Base-by-base conservation (phyloP, 257 asterid species). In the Solanum chmielewskii region DNA sequence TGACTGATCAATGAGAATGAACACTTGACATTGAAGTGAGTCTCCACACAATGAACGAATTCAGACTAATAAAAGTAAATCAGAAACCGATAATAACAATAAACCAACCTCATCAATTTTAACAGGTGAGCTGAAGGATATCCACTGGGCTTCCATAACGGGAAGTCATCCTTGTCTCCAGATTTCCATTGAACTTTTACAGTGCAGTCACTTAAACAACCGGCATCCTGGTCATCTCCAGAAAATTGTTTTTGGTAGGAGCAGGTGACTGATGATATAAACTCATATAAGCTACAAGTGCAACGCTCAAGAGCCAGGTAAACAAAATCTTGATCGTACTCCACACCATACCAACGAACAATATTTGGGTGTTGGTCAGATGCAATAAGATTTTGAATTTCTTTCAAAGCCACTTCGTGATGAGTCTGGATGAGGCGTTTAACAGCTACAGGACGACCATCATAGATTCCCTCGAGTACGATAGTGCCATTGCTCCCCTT, bases 401-500 rank as follows among this genome's bases (percentile, higher is more conserved):
- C 98, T 88, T 95, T 94, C 84, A 91, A 90, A 56, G 98, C 98
- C 86, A 95, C 95, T 86, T 93, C 93, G 68, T 95, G 98, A 90
- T 96, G 99, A 44, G 98, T 91, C 86, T 93, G 91, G 74, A 96
- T 96, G 75, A 96, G 98, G 80, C 99, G 98, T 86, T 96, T 96
- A 74, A 95, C 95, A 69, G 99, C 99, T 86, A 96, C 99, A 0
- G 91, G 92, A 66, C 98, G 98, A 5, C 99, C 99, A 80, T 95
- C 98, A 47, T 94, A 96, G 64, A 89, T 89, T 86, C 99, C 99
- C 90, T 95, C 98, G 21, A 96, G 96, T 7, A 96, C 95, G 87
- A 96, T 88, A 3, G 99, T 96, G 35, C 99, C 99, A 78, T 96
- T 96, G 92, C 99, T 95, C 74, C 99, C 99, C 88, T 92, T 96